Conservation (phyloP, 2,329 filamentous ascomycete genomes). For the Huntiella abstrusa region DNA sequence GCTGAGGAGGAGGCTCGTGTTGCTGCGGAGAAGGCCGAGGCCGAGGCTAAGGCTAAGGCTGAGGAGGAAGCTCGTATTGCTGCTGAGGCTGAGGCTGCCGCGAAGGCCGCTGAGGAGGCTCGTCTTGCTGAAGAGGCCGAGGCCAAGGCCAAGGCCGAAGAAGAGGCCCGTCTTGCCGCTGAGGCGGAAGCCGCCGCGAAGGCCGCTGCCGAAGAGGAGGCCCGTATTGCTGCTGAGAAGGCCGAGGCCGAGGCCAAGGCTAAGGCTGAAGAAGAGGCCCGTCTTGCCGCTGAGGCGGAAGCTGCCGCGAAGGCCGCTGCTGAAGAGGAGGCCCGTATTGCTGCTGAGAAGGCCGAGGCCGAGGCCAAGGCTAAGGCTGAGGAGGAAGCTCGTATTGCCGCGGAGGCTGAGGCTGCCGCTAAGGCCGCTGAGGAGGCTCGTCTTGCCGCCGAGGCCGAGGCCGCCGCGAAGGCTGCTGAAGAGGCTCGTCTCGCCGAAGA, state of each 20-base stretch:
- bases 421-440: too few species aligned
- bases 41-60: slow-evolving; percentile 5
- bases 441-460: slow-evolving; percentile 12
- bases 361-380: neutral
- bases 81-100: too few species aligned
- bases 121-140: neutral
- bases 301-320: slow-evolving; percentile 25
- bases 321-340: slow-evolving; percentile 34
- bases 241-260: too few species aligned
- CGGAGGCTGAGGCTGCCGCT: too few species aligned
- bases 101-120: neutral
- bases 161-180: too few species aligned
- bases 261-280: too few species aligned
- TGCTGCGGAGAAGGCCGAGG: slow-evolving; percentile 5
- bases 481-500: slow-evolving; percentile 9
- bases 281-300: too few species aligned
- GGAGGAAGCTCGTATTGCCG: too few species aligned
- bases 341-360: slow-evolving; percentile 19
- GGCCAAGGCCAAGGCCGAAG: slow-evolving; percentile 8
- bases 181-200: too few species aligned
- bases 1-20: slow-evolving; percentile 8
- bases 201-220: too few species aligned
- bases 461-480: neutral
- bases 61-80: neutral
- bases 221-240: too few species aligned